These are phyloP conservation scores for Aureobasidium uvarum DNA, from an alignment of 2,329 filamentous ascomycete genomes.

Conservation along the genomic window DNA sequence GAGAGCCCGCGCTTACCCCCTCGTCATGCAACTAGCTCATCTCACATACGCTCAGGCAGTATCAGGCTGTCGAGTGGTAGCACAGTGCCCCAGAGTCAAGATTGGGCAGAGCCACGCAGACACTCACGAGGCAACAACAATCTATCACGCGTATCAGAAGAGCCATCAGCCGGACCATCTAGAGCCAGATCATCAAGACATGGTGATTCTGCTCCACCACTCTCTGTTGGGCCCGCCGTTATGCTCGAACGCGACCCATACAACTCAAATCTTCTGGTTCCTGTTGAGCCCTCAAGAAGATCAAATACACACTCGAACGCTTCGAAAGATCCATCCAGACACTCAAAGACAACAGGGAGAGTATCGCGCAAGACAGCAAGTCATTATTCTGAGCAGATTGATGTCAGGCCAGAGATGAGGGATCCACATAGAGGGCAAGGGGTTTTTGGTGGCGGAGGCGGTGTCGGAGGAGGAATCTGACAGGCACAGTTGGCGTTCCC, in stretches of 20 bases:
- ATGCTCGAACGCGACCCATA: not conserved
- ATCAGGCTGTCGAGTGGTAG: not conserved
- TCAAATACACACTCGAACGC: not conserved
- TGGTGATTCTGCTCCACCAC: not conserved
- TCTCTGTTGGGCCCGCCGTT: not conserved
- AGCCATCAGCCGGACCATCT: not conserved
- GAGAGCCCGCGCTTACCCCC: not conserved
- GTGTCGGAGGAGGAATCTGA: not conserved
- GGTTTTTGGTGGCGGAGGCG: not conserved
- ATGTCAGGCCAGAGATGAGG: not conserved
- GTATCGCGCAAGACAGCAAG: not conserved
- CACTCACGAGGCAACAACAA: not conserved
- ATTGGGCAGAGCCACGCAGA: not conserved
- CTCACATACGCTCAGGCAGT: slow-evolving; percentile 1
- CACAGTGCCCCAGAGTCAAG: not conserved
- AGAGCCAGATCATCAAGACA: not conserved
- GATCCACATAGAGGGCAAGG: not conserved
- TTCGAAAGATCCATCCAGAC: not conserved
- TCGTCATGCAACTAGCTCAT: not conserved
- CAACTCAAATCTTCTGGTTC: not conserved
- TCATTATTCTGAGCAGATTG: not conserved
- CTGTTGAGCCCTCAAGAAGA: not conserved
- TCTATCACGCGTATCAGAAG: not conserved
- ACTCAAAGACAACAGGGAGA: not conserved
- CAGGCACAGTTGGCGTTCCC: not conserved